phyloP scores from a whole-genome alignment of 208 protist genomes.

The Novymonas esmeraldas region DNA sequence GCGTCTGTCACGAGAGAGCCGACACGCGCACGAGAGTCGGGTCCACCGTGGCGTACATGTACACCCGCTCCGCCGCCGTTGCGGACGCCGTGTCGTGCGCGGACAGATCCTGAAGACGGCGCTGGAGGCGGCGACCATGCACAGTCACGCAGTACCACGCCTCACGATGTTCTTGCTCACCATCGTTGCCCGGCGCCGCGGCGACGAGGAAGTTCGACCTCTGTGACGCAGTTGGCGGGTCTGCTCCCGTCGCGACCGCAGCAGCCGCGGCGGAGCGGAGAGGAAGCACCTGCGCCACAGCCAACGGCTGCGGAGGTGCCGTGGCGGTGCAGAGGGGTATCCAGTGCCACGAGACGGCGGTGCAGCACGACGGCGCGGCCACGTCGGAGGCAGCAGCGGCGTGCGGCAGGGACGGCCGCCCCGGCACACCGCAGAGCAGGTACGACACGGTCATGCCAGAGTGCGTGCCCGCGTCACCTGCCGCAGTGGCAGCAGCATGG shows the following conservation, averaged over 20 bases:
- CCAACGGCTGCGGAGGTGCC: not conserved
- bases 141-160: constrained; percentile 5
- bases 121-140: constrained; percentile 1
- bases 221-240: too few species aligned
- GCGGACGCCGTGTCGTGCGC: not conserved
- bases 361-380: not conserved
- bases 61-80: not conserved
- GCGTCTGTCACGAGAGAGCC: too few species aligned
- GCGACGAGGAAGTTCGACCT: not conserved
- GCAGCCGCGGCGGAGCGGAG: not conserved
- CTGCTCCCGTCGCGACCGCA: too few species aligned
- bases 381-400: not conserved
- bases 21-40: constrained; percentile 2
- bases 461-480: not conserved
- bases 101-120: constrained; percentile 4
- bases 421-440: constrained; percentile 10
- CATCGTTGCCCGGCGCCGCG: too few species aligned
- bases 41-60: constrained; percentile 9
- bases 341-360: constrained; percentile 6
- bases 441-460: not conserved
- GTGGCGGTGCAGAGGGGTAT: constrained; percentile 1
- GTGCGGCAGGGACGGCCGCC: too few species aligned
- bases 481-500: not conserved
- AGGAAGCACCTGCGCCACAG: not conserved
- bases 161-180: not conserved